Base-by-base conservation (phyloP, 805 yeast genomes). In the Pichia kluyveri region DNA sequence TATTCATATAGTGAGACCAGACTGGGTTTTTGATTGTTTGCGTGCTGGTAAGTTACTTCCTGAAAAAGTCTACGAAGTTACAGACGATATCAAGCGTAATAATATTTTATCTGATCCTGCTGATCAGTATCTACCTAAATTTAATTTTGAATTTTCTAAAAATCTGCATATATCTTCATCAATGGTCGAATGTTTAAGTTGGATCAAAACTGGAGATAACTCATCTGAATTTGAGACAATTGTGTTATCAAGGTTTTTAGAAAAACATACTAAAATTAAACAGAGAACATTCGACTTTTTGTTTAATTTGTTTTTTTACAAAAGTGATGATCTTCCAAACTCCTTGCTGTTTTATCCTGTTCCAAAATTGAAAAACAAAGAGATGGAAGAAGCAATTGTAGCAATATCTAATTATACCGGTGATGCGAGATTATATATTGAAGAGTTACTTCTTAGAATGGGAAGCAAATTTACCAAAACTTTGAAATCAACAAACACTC, bases 361-460 rank as follows among this genome's bases (percentile, higher is more conserved):
- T 4, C 82, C 79, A 7, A 60, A 62, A 23, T 68, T 61, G 1
- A 80, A 80, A 0, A 55, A 87, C 2, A 69, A 75, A 1, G 79
- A 72, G 6, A 76, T 84, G 70, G 66, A 67, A 15, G 71, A 75
- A n/a, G 62, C 79, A 38, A 67, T 71, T 4, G 75, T 88, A 11
- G 73, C 88, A 10, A 76, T 86, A 4, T 82, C 96, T 0, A 87
- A 88, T 57, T 89, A 86, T 59, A 76, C 84, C 23, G 97, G 97
- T 0, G 93, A 85, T 58, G 85, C 95, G 1, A 68, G 99, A 40
- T 67, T 70, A 38, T 91, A 87, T 56, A 65, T 93, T 36, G 79
- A 81, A 46, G 71, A 71, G 42, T 67, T 91, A 12, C 77, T 84
- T 4, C 69, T 70, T 19, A 70, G 83, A 0, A 60, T 87, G 57